Base-by-base conservation (phyloP, 805 yeast genomes). In the Sugiyamaella mastotermitis region DNA sequence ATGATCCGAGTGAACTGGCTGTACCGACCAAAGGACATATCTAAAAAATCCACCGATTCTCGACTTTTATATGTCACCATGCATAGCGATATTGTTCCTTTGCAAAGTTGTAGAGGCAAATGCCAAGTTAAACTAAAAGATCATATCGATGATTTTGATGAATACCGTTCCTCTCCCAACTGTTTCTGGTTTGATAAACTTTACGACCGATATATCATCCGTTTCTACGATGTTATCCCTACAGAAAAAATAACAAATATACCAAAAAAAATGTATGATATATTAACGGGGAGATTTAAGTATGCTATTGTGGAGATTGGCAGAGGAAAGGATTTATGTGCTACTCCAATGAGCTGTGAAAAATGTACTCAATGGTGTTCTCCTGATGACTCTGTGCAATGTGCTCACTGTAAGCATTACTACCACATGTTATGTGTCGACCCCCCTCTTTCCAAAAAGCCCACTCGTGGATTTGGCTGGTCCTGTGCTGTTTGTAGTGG, bases 381-480 rank as follows among this genome's bases (percentile, higher is more conserved):
- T 2, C 60, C 79, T 0, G 64, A 71, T 11, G 92, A 84, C 49
- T 76, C 88, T 1, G 78, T 88, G 5, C 72, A 69, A 45, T 88
- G 97, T 61, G 82, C 83, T n/a, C 80, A 71, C 36, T 88, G 97
- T 57, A 66, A 68, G 9, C 68, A 71, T 13, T 66, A 66, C 42
- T 85, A 78, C 48, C 97, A 88, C 61, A 74, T 87, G 75, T 66
- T 76, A 25, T 88, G 97, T 53, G 71, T 87, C 33, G 84, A 81
- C 43, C 96, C 96, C 1, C 96, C 96, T 1, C 60, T 86, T 27
- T 56, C 73, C 37, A 74, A 74, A 46, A 83, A 83, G 52, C 96
- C 95, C 1, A 78, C 83, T 31, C 64, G 94, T 41, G 95, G 95
- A 1, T 83, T 85, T 55, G 83, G 86, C 6, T 88, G 96, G 96